phyloP scores from a whole-genome alignment of 192 early-diverging fungal genomes.

The Pilaira anomala region DNA sequence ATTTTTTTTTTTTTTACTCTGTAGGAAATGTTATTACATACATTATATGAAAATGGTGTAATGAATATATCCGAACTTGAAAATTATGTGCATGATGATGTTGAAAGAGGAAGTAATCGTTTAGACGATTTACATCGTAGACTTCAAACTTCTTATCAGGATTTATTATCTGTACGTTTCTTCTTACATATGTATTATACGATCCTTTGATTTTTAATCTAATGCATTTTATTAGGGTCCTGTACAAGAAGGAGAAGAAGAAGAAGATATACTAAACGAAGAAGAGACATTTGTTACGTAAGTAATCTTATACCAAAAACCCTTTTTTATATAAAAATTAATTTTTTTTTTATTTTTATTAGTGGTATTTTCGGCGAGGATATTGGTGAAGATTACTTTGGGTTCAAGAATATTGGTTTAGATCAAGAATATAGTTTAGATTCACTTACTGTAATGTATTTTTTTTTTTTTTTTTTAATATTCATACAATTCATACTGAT shows the following conservation, averaged over 20 bases:
- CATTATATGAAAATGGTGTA: conserved; percentile 83
- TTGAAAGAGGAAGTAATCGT: conserved; percentile 67
- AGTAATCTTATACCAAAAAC: not conserved
- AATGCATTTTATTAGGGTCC: no score
- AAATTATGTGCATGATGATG: conserved; percentile 76
- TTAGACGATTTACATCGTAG: conserved; percentile 74
- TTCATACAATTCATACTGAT: not conserved
- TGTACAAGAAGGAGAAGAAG: not conserved
- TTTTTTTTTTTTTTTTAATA: no score
- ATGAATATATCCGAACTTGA: conserved; percentile 64
- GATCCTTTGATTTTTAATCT: not conserved
- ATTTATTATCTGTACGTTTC: conserved; percentile 47
- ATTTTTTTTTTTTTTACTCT: conserved; percentile 1
- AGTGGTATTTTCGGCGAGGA: conserved; percentile 59
- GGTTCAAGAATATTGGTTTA: conserved; percentile 85
- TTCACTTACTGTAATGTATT: conserved; percentile 39
- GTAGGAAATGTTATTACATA: conserved; percentile 78
- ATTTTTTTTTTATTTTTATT: no score
- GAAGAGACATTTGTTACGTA: conserved; percentile 36
- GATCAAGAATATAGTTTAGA: conserved; percentile 67
- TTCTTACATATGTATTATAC: not conserved
- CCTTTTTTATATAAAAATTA: not conserved
- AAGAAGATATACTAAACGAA: conserved; percentile 29
- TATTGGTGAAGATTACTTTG: conserved; percentile 88
- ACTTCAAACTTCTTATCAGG: conserved; percentile 70